These are phyloP conservation scores for Plasmodium coatneyi DNA, from an alignment of 169 alveolate genomes.

Conservation along the genomic window DNA sequence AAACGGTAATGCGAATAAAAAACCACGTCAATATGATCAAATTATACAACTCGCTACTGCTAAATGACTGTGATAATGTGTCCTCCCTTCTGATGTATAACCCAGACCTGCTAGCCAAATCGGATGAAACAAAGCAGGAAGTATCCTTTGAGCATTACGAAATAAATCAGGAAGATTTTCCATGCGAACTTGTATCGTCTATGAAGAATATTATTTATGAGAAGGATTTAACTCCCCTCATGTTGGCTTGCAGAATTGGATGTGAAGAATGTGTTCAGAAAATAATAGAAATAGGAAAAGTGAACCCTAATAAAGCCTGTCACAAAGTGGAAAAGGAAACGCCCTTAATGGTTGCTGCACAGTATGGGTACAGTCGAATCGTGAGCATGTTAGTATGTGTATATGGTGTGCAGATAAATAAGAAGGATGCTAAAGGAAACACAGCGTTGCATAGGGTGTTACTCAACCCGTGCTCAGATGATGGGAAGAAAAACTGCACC, in stretches of 20 bases:
- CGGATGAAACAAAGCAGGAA: slow-evolving; percentile 43
- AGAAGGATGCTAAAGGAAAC: slow-evolving; percentile 85
- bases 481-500: slow-evolving; percentile 5
- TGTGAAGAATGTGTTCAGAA: slow-evolving; percentile 77
- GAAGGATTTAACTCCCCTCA: slow-evolving; percentile 81
- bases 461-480: slow-evolving; percentile 23
- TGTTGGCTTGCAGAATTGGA: slow-evolving; percentile 84
- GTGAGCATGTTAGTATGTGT: slow-evolving; percentile 82
- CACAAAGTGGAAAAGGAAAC: slow-evolving; percentile 78
- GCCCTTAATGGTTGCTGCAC: slow-evolving; percentile 91
- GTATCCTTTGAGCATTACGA: slow-evolving; percentile 70
- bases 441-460: slow-evolving; percentile 85
- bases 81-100: slow-evolving; percentile 24
- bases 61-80: slow-evolving; percentile 61
- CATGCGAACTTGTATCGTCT: slow-evolving; percentile 49
- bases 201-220: slow-evolving; percentile 66
- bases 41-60: slow-evolving; percentile 39
- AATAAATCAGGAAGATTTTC: slow-evolving; percentile 32
- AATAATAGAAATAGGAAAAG: slow-evolving; percentile 80
- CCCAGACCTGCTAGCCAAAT: slow-evolving; percentile 40
- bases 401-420: slow-evolving; percentile 86
- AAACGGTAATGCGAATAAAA: slow-evolving; percentile 17
- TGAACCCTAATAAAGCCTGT: slow-evolving; percentile 79
- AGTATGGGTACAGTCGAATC: slow-evolving; percentile 83
- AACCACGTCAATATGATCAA: slow-evolving; percentile 61